Evolutionary conservation across 1,139 yeast species (phyloP), one percentile per base, ranked within the genome.

Genomic region (Geotrichum siamense): DNA sequence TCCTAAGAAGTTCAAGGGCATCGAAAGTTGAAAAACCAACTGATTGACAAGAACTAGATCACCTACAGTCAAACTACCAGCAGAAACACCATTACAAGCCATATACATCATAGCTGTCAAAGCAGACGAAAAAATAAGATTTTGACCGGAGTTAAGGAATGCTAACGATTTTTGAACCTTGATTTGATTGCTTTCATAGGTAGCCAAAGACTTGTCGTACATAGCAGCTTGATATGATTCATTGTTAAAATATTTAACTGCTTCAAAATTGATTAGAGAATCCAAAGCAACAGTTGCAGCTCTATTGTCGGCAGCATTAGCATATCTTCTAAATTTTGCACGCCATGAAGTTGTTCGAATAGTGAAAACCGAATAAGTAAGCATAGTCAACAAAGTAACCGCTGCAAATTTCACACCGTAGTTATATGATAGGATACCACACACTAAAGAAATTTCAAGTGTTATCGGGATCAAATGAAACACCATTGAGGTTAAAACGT

Each of bases 101-200:
- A 91, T 81, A 62, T 84, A 91, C 98, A 91, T 93, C 94, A 93
- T 91, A 1, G 82, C 87, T 1, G 98, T 91, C 53, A 93, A 69
- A 1, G 98, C 97, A 31, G 84, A 65, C 0, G 97, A 84, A 64
- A 93, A 91, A 25, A 91, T 91, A 44, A 87, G 60, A 61, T 85
- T 89, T 64, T 91, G 99, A 3, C 98, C 98, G 0, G 94, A 74
- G 56, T 91, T 91, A 52, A 91, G 71, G 58, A 76, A 87, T 3
- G 97, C 94, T 52, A 91, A 70, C 0, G 97, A 89, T 2, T 95
- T 87, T 3, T 96, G 95, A 20, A 89, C 91, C 58, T 85, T 84
- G 54, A 87, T 82, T 29, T 85, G 79, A 1, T 94, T 82, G 55
- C 80, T 76, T 59, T 85, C 93, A 60, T 89, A 89, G 25, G 74